Evolutionary conservation across 2,329 filamentous ascomycete genomes (phyloP), one percentile per base, ranked within the genome.

Genomic region (Gyromitra esculenta): DNA sequence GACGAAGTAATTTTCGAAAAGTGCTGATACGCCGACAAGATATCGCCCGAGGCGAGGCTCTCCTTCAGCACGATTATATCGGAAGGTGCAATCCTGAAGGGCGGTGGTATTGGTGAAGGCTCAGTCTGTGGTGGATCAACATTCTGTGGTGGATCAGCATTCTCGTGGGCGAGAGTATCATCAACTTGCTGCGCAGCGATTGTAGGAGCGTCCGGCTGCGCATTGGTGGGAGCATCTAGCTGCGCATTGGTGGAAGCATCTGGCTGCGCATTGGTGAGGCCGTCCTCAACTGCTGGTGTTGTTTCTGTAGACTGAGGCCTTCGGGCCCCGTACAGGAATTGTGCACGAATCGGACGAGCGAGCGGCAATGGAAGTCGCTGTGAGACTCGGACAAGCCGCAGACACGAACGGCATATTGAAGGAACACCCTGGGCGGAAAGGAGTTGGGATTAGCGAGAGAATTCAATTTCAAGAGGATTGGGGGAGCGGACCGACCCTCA

Each of bases 401-500:
- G 45, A 65, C 75, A 75, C 39, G 64, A 70, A 35, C 31, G 41
- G 48, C 43, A 77, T 73, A 76, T 60, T 25, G 52, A 76, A 37
- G 60, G 39, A 31, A 68, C 35, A 65, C 59, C 59, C 75, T 77
- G 45, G 9, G n/a, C 1, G 18, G 25, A 41, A 39, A 15, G 31
- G 48, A 21, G 13, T 0, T 6, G n/a, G 48, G 3, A 39, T 65
- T 18, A 74, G 63, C 21, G 31, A 35, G n/a, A 11, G 21, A 25
- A n/a, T 35, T 8, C 15, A 21, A 9, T 52, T 35, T 37, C 11
- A 41, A 41, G 5, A 9, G 41, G 15, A 15, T 31, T 11, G 21
- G 31, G n/a, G 37, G 48, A 41, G 9, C 25, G 21, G 39, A 62
- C 64, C 62, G 54, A 77, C 75, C 71, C 48, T 73, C 37, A 77